A percentile compares a stretch with the other conserved stretches of the same genome.
Conservation (phyloP, 2,329 filamentous ascomycete genomes). For the Samsoniella hepiali region DNA sequence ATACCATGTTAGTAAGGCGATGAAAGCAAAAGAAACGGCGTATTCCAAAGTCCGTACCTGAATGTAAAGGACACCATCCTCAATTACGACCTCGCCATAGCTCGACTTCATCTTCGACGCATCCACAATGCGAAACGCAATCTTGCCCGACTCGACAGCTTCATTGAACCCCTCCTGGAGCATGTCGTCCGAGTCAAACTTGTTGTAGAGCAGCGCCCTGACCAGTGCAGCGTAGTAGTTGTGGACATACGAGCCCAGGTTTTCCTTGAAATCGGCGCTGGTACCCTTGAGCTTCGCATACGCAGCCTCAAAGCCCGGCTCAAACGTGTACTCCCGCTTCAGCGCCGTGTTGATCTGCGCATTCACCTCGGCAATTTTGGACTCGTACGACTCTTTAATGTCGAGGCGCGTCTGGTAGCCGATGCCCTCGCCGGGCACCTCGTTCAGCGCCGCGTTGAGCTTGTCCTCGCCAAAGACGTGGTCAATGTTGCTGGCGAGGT, state of each 20-base stretch:
- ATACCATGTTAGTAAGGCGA: not conserved
- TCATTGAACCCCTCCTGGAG: constrained; percentile 48
- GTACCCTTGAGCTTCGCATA: constrained; percentile 39
- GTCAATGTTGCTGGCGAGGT: constrained; percentile 45
- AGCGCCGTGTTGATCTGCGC: constrained; percentile 39
- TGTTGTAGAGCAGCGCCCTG: constrained; percentile 39
- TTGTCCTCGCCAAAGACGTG: constrained; percentile 35
- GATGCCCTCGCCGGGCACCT: constrained; percentile 31
- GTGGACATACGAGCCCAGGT: constrained; percentile 39
- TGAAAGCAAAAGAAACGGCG: not conserved
- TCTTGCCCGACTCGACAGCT: constrained; percentile 39
- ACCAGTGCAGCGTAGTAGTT: constrained; percentile 46
- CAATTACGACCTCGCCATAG: constrained; percentile 47
- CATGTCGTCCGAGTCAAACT: constrained; percentile 48
- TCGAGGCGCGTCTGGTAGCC: constrained; percentile 42
- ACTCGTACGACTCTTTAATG: constrained; percentile 44
- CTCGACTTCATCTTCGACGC: constrained; percentile 35
- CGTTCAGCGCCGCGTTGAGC: constrained; percentile 45
- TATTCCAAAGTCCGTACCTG: constrained; percentile 35
- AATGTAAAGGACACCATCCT: constrained; percentile 49
- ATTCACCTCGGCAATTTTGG: constrained; percentile 36
- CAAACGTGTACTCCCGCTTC: constrained; percentile 42
- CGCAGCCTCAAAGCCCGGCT: constrained; percentile 45
- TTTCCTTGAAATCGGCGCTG: constrained; percentile 37
- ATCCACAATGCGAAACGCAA: constrained; percentile 47